phyloP scores from a whole-genome alignment of 345 rosid genomes.

The Psidium guajava region DNA sequence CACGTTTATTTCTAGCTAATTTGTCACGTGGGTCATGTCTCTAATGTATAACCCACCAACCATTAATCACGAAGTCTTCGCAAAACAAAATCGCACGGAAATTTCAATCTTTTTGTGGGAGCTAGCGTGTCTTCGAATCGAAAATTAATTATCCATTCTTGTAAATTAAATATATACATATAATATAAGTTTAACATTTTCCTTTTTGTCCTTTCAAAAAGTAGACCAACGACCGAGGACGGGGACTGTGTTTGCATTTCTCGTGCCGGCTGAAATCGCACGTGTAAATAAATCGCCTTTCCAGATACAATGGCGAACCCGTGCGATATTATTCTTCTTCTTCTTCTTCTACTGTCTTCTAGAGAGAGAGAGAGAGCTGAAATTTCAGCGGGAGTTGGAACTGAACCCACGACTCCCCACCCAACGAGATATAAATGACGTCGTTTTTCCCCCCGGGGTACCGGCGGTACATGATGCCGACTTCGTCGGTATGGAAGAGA shows the following conservation, averaged over 20 bases:
- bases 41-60: neutral
- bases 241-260: neutral
- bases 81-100: neutral
- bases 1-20: neutral
- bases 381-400: neutral
- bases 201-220: neutral
- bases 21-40: neutral
- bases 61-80: neutral
- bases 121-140: neutral
- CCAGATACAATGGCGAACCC: neutral
- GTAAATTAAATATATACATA: neutral
- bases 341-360: too few relatives aligned
- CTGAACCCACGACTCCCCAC: neutral
- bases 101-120: too few relatives aligned
- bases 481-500: neutral
- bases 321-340: neutral
- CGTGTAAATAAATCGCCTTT: neutral
- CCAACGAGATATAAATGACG: neutral
- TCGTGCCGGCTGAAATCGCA: neutral
- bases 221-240: neutral
- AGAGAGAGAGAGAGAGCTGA: neutral
- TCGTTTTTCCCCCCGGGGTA: neutral
- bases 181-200: too few relatives aligned
- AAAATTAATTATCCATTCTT: neutral
- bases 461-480: neutral